phyloP scores from a whole-genome alignment of 495 filamentous ascomycete species.

The Cercophora newfieldiana region DNA sequence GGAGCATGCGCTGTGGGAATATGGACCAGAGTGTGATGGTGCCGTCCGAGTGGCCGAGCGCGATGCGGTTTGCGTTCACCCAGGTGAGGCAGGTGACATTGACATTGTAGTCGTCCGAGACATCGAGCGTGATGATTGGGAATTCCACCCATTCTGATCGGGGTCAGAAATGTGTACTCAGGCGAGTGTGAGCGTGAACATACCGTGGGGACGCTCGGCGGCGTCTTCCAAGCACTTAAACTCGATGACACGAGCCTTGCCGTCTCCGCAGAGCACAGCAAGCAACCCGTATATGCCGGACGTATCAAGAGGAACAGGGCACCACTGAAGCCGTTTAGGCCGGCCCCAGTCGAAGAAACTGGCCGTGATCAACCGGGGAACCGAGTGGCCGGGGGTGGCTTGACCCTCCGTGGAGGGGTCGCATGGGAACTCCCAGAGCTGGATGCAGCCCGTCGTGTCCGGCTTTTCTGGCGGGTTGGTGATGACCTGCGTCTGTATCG shows the following conservation, averaged over 20 bases:
- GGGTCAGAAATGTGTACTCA: background rate
- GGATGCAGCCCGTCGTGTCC: constrained; percentile 36
- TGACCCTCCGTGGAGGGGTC: constrained; percentile 19
- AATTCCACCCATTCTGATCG: constrained; percentile 41
- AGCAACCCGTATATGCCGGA: constrained; percentile 33
- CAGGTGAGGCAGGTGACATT: constrained; percentile 49
- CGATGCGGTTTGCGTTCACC: constrained; percentile 50
- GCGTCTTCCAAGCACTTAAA: constrained; percentile 30
- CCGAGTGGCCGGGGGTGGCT: constrained; percentile 21
- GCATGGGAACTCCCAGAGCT: constrained; percentile 45
- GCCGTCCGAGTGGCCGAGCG: constrained; percentile 48
- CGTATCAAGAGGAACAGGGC: constrained; percentile 39
- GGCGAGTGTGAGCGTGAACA: background rate
- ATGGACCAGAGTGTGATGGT: constrained; percentile 52
- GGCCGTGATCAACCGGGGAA: constrained; percentile 31
- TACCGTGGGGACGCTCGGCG: constrained; percentile 36
- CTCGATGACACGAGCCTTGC: constrained; percentile 44
- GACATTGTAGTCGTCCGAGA: constrained; percentile 42
- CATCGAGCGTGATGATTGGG: constrained; percentile 42
- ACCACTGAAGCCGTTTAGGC: constrained; percentile 46
- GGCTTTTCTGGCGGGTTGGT: constrained; percentile 22
- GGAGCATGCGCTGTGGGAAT: constrained; percentile 39
- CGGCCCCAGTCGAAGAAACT: constrained; percentile 46
- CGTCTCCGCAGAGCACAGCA: constrained; percentile 45
- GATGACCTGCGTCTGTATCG: constrained; percentile 19